phyloP scores from a whole-genome alignment of 2,329 filamentous ascomycete species.

The Beauveria sp. region DNA sequence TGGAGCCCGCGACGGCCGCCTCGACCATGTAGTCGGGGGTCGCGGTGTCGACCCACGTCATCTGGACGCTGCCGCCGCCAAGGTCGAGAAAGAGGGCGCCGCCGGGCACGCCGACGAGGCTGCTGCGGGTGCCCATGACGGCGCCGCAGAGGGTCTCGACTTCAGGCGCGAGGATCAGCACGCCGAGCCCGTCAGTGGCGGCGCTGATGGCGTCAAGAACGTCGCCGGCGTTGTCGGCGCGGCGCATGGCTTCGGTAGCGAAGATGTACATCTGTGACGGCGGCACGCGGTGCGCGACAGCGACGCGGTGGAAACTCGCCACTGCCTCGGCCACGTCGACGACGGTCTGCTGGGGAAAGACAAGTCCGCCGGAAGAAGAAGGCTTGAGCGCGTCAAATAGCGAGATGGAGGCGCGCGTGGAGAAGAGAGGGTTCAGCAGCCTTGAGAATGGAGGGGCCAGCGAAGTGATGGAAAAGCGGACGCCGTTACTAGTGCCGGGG shows the following conservation, averaged over 20 bases:
- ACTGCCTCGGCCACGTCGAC: slow-evolving; percentile 58
- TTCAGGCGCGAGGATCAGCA: slow-evolving; percentile 66
- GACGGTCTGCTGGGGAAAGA: slow-evolving; percentile 52
- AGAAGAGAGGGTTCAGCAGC: slow-evolving; percentile 68
- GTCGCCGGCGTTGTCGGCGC: slow-evolving; percentile 62
- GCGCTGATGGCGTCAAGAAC: slow-evolving; percentile 59
- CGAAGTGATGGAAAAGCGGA: slow-evolving; percentile 84
- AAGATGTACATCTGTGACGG: slow-evolving; percentile 61
- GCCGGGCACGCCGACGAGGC: slow-evolving; percentile 51
- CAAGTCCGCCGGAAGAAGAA: slow-evolving; percentile 26
- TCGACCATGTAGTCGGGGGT: slow-evolving; percentile 38
- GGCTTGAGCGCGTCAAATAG: slow-evolving; percentile 73
- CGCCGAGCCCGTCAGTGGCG: slow-evolving; percentile 55
- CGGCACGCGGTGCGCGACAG: slow-evolving; percentile 61
- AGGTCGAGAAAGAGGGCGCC: slow-evolving; percentile 79
- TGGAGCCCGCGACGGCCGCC: slow-evolving; percentile 48
- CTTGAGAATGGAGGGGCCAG: slow-evolving; percentile 64
- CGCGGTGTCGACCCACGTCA: slow-evolving; percentile 53
- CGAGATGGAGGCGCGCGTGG: slow-evolving; percentile 72
- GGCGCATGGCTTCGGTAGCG: slow-evolving; percentile 83
- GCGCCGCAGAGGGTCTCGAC: slow-evolving; percentile 80
- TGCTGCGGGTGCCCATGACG: slow-evolving; percentile 68
- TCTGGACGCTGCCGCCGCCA: slow-evolving; percentile 64
- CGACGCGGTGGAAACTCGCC: slow-evolving; percentile 63
- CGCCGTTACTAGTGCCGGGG: slow-evolving; percentile 62